Percentiles rank a stretch among this genome's conserved stretches.
phyloP scores from a whole-genome alignment of 1,139 yeast genomes.

The Pichiaceae sp. region DNA sequence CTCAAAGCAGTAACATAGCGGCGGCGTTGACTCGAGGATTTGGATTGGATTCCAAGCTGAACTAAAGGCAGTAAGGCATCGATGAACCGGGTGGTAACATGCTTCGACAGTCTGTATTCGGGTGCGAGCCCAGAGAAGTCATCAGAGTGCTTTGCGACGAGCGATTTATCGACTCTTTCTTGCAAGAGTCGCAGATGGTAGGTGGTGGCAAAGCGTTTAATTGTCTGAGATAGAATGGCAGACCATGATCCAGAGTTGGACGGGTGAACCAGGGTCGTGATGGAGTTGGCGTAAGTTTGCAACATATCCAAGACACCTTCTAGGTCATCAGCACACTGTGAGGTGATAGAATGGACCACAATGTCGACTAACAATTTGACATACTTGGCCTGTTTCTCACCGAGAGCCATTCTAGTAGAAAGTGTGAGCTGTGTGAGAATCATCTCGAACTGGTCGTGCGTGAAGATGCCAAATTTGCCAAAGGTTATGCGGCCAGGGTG shows the following conservation, averaged over 20 bases:
- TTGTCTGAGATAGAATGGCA: slow-evolving; percentile 53
- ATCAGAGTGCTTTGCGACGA: slow-evolving; percentile 27
- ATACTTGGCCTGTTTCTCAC: slow-evolving; percentile 17
- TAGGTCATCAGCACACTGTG: slow-evolving; percentile 31
- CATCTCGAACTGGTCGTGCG: slow-evolving; percentile 55
- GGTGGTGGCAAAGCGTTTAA: slow-evolving; percentile 46
- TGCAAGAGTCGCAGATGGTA: slow-evolving; percentile 49
- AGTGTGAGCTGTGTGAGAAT: slow-evolving; percentile 47
- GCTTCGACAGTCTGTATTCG: slow-evolving; percentile 34
- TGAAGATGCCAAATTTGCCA: slow-evolving; percentile 52
- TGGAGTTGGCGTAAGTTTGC: slow-evolving; percentile 50
- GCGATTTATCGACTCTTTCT: slow-evolving; percentile 31
- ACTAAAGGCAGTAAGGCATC: slow-evolving; percentile 50
- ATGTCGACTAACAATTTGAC: slow-evolving; percentile 44
- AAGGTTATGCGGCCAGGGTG: slow-evolving; percentile 25
- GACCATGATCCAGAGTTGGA: slow-evolving; percentile 89
- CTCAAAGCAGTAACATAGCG: slow-evolving; percentile 56
- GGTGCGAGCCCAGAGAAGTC: slow-evolving; percentile 36
- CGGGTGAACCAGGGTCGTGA: slow-evolving; percentile 87
- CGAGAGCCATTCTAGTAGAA: slow-evolving; percentile 21
- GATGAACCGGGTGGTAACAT: slow-evolving; percentile 42
- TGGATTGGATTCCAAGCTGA: slow-evolving; percentile 73
- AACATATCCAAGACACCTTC: slow-evolving; percentile 49
- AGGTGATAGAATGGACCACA: slow-evolving; percentile 57
- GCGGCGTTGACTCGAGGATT: slow-evolving; percentile 48